Conservation (phyloP, 169 alveolate genomes). For the Plasmodium malariae region DNA sequence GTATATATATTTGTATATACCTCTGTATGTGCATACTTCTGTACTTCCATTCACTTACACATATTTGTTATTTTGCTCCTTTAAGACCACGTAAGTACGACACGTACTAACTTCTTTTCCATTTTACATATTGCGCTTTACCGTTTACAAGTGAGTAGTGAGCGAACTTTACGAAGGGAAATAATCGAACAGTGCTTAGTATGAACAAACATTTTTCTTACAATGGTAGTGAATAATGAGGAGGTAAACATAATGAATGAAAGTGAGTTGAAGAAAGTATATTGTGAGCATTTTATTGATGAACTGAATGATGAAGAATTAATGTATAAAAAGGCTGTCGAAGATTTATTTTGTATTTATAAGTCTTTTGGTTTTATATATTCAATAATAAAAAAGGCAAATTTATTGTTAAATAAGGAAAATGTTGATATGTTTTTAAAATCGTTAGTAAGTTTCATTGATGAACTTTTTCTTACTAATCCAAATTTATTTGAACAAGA, state of each 20-base stretch:
- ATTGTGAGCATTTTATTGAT: slow-evolving; percentile 69
- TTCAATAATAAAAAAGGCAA: slow-evolving; percentile 70
- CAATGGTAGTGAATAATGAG: slow-evolving; percentile 46
- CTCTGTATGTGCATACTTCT: not conserved
- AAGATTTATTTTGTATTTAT: slow-evolving; percentile 73
- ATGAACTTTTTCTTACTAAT: slow-evolving; percentile 48
- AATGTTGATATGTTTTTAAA: slow-evolving; percentile 58
- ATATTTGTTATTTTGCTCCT: too few relatives aligned
- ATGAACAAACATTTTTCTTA: not conserved
- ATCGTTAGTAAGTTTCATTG: slow-evolving; percentile 70
- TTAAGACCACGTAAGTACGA: too few relatives aligned
- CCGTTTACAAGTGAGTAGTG: too few relatives aligned
- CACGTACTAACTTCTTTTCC: too few relatives aligned
- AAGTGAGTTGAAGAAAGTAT: slow-evolving; percentile 49
- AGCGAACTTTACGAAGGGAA: too few relatives aligned
- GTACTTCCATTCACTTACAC: not conserved
- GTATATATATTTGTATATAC: not conserved
- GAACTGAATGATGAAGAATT: slow-evolving; percentile 75
- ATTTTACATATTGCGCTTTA: too few relatives aligned
- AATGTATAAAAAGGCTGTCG: slow-evolving; percentile 70
- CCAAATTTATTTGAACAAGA: slow-evolving; percentile 42
- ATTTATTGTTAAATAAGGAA: slow-evolving; percentile 44
- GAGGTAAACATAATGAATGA: slow-evolving; percentile 31
- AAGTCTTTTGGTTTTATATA: slow-evolving; percentile 70
- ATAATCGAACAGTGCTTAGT: too few relatives aligned